Evolutionary conservation across 371 early-diverging fungal genomes (phyloP), one percentile per base, ranked within the genome.

Genomic region (Rhizomucor miehei): DNA sequence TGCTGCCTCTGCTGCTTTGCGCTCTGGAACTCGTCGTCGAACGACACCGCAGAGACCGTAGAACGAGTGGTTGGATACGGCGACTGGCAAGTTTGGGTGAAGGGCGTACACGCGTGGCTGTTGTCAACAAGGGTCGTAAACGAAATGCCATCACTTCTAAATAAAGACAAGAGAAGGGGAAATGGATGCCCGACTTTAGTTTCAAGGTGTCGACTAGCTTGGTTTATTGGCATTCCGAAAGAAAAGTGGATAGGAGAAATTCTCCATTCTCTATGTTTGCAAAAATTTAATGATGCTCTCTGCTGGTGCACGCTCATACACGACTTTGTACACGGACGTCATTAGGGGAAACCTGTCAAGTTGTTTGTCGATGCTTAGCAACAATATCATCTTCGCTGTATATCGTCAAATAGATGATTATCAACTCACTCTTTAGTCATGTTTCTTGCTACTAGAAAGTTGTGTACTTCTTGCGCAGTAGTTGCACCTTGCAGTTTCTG

Each of bases 401-500:
- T 23, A 16, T 38, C 2, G 38, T 8, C 16, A 16, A 2, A 3
- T 11, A 8, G 14, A 1, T 17, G 39, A 25, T 23, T 23, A 10
- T 17, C 17, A 29, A 3, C 54, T 39, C 54, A 59, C 54, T 70
- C 66, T 8, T 85, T 66, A 23, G 77, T 74, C 57, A 86, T 64
- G 5, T 82, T 74, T 52, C 81, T 69, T 41, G 73, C 70, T 45
- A 69, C 71, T 46, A 98, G 73, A 62, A 93, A 92, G 52, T 84
- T 67, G 70, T 89, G 77, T 21, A 98, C 86, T 70, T 97, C 95
- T 65, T 88, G 73, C 11, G 93, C 88, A 0, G 98, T 97, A n/a
- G 89, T 76, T 5, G 95, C 90, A 48, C 99, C 99, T 77, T 99
- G 99, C 41, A 99, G 80, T 75, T 98, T 97, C 60, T 97, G 97